Evolutionary conservation across 805 yeast genomes (phyloP).

Genomic region (Cyberlindnera mycetangii): DNA sequence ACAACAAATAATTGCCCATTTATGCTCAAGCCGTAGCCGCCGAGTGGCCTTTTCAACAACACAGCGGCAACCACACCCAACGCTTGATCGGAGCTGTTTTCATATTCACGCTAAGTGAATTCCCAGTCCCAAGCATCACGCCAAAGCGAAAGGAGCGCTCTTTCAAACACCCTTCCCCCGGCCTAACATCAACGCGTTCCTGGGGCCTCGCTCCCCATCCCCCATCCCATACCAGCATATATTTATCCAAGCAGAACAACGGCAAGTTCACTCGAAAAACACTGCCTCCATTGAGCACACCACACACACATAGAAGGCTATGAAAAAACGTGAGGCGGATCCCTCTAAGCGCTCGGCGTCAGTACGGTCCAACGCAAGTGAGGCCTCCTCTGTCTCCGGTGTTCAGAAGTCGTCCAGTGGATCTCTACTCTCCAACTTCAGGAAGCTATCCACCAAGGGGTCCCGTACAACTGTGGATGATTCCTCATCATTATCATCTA

Average conservation of each 20-base stretch:
- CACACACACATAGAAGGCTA: slow-evolving; percentile 1
- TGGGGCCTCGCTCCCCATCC: neutral
- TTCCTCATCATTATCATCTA: neutral
- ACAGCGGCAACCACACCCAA: neutral
- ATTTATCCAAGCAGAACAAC: too few species aligned
- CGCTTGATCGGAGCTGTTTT: neutral
- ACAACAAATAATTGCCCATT: neutral
- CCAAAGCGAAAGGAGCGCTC: neutral
- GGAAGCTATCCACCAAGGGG: slow-evolving; percentile 25
- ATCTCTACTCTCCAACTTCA: slow-evolving; percentile 28
- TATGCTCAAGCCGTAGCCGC: neutral
- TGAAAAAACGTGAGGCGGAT: slow-evolving; percentile 15
- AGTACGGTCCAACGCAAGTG: slow-evolving; percentile 12
- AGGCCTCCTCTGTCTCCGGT: slow-evolving; percentile 5
- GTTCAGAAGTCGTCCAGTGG: slow-evolving; percentile 15
- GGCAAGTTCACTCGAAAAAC: too few species aligned
- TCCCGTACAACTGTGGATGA: slow-evolving; percentile 16
- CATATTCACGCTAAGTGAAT: neutral
- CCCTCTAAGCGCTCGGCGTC: slow-evolving; percentile 11
- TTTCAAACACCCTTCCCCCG: too few species aligned
- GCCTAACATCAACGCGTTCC: neutral
- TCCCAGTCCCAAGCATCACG: neutral
- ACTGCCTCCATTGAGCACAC: neutral
- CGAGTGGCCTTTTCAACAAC: neutral
- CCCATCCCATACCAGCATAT: too few species aligned